These are phyloP conservation scores for Tetracentron sinense DNA, from an alignment of 164 flowering plant genomes.

Conservation along the genomic window DNA sequence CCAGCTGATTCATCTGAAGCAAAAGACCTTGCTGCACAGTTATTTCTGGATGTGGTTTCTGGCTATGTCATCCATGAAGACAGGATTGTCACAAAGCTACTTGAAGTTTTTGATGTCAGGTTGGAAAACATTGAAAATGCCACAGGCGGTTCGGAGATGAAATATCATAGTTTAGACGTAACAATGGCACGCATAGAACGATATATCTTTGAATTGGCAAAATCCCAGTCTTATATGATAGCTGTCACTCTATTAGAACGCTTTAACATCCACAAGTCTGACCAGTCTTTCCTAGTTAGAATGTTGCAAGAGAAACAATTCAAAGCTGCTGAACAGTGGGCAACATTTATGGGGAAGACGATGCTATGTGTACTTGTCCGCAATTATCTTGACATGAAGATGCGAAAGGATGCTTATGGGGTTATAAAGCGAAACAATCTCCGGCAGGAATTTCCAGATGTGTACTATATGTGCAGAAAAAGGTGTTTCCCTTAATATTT, in stretches of 20 bases:
- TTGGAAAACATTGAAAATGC: constrained; percentile 47
- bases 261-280: constrained; percentile 60
- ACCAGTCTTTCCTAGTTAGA: constrained; percentile 55
- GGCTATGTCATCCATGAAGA: constrained; percentile 55
- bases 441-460: constrained; percentile 64
- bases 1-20: constrained; percentile 39
- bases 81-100: constrained; percentile 50
- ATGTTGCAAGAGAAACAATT: constrained; percentile 58
- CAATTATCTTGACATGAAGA: constrained; percentile 54
- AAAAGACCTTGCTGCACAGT: constrained; percentile 50
- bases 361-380: constrained; percentile 63
- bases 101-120: constrained; percentile 58
- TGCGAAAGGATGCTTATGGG: constrained; percentile 55
- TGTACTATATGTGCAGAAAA: constrained; percentile 61
- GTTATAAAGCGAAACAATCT: constrained; percentile 71
- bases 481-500: constrained; percentile 29
- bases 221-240: constrained; percentile 59
- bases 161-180: constrained; percentile 23
- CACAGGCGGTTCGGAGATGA: constrained; percentile 27
- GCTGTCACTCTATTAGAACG: constrained; percentile 69
- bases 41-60: constrained; percentile 46
- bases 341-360: constrained; percentile 81
- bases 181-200: constrained; percentile 53
- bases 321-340: constrained; percentile 93
- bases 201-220: constrained; percentile 45